These are phyloP conservation scores for Actinomucor elegans DNA, from an alignment of 371 early-diverging fungal genomes.

Conservation along the genomic window DNA sequence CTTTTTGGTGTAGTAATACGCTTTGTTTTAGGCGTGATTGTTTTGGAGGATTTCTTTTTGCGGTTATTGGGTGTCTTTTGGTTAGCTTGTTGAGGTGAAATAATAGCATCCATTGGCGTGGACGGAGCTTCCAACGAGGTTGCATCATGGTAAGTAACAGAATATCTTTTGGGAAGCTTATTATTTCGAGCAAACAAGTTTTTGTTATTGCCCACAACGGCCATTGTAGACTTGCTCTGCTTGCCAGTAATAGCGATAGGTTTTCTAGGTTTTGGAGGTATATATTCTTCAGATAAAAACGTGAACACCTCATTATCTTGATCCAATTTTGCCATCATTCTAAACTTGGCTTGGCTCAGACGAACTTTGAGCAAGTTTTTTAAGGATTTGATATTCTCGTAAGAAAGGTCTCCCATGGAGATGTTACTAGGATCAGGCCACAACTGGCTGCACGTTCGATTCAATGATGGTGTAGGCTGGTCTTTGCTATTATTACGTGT, in stretches of 20 bases:
- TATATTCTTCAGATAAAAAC: constrained; percentile 13
- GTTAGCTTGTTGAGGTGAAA: constrained; percentile 5
- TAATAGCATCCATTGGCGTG: neutral
- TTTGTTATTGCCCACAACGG: constrained; percentile 21
- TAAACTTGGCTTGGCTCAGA: constrained; percentile 28
- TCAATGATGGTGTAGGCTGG: constrained; percentile 4
- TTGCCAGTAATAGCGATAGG: neutral
- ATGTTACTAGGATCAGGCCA: constrained; percentile 19
- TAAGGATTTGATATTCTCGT: constrained; percentile 20
- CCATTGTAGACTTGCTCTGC: constrained; percentile 7
- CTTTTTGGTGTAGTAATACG: constrained; percentile 8
- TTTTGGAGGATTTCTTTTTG: constrained; percentile 6
- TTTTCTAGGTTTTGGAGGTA: neutral
- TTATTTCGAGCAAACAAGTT: constrained; percentile 7
- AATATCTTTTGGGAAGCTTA: neutral
- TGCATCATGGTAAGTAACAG: no score
- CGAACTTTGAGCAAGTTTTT: constrained; percentile 27
- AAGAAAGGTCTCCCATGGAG: constrained; percentile 19
- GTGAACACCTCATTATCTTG: constrained; percentile 15
- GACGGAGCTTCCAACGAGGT: neutral
- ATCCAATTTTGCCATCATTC: constrained; percentile 24
- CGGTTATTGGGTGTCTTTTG: neutral
- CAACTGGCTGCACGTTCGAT: constrained; percentile 15
- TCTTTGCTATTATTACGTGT: constrained; percentile 1
- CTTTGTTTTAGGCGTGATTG: neutral